Evolutionary conservation across 345 rosid species (phyloP).

Genomic region (Lepidium didymum): DNA sequence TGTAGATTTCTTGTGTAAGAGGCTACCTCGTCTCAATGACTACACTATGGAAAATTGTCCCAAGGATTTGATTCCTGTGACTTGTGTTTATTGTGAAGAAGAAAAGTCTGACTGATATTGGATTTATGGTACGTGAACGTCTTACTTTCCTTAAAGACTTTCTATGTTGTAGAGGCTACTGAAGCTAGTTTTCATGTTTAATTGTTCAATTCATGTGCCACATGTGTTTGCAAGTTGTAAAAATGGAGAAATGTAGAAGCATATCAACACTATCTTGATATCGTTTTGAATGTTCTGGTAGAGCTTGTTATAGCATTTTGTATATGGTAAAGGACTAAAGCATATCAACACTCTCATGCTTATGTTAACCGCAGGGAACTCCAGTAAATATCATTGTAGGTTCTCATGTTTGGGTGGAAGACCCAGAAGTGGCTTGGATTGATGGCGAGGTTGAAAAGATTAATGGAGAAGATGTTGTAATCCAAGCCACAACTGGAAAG

Average conservation of each 20-base stretch:
- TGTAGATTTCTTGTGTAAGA: conserved; percentile 15
- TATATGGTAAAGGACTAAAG: neutral
- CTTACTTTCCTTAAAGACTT: neutral
- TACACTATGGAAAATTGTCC: neutral
- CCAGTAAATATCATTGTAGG: conserved; percentile 79
- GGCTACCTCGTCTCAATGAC: neutral
- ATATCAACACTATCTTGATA: neutral
- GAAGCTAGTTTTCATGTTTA: neutral
- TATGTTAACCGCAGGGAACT: conserved; percentile 54
- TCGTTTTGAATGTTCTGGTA: neutral
- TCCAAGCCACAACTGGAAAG: conserved; percentile 49
- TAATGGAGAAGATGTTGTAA: conserved; percentile 48
- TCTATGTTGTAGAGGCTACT: neutral
- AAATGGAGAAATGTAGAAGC: neutral
- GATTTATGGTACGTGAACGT: conserved; percentile 40
- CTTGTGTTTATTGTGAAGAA: conserved; percentile 9
- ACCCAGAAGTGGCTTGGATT: conserved; percentile 63
- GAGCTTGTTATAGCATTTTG: neutral
- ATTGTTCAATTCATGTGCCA: neutral
- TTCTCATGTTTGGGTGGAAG: conserved; percentile 91
- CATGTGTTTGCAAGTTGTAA: neutral
- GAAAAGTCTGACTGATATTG: conserved; percentile 7
- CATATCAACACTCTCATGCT: neutral
- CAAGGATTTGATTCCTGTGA: neutral
- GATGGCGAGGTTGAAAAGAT: conserved; percentile 73